These are phyloP conservation scores for Fonsecaea pugnacius DNA, from an alignment of 2,329 filamentous ascomycete species.

Conservation along the genomic window DNA sequence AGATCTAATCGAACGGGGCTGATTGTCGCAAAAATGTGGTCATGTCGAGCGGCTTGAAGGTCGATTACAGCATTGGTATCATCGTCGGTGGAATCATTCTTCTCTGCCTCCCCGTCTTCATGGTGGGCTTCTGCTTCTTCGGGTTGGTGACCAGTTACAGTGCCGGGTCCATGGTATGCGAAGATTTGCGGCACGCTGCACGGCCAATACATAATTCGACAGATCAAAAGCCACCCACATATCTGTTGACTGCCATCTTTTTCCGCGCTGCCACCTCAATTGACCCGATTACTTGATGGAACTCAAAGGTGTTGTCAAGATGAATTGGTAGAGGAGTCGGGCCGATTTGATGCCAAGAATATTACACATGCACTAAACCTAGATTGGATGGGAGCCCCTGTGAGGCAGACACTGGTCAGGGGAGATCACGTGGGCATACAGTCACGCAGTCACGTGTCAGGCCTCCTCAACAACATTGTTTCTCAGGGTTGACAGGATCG, in stretches of 20 bases:
- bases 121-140: slow-evolving; percentile 39
- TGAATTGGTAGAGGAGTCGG: background rate
- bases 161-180: slow-evolving; percentile 52
- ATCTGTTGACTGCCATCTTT: slow-evolving; percentile 17
- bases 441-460: too few relatives aligned
- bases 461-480: background rate
- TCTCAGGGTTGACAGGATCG: background rate
- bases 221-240: slow-evolving; percentile 29
- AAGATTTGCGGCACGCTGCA: slow-evolving; percentile 56
- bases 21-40: slow-evolving; percentile 84
- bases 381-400: background rate
- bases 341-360: background rate
- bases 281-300: background rate
- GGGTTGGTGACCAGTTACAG: slow-evolving; percentile 40
- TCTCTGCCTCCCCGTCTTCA: slow-evolving; percentile 30
- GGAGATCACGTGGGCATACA: too few relatives aligned
- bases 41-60: slow-evolving; percentile 75
- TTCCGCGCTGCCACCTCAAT: background rate
- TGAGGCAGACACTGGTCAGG: too few relatives aligned
- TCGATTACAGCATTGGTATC: slow-evolving; percentile 61
- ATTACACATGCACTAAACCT: background rate
- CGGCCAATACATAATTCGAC: slow-evolving; percentile 53
- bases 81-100: background rate
- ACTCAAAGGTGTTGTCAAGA: background rate
- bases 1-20: slow-evolving; percentile 84